Evolutionary conservation across 441 rosid genomes (phyloP), one percentile per base, ranked within the genome.

Genomic region (Erodium moschatum): DNA sequence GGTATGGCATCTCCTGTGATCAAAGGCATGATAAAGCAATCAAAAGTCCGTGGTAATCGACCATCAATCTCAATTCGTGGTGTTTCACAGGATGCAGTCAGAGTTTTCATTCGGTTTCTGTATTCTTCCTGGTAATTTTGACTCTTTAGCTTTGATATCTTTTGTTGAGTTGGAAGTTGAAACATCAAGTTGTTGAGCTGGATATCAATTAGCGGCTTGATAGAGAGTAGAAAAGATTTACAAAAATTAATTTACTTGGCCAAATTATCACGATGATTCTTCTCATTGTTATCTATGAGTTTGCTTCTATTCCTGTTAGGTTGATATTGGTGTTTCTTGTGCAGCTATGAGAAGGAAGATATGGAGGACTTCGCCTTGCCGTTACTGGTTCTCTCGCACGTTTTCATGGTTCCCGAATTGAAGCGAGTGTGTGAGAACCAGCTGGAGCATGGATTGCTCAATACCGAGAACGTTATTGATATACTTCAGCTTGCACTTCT

Each of bases 1-100:
- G 91, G 96, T 54, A 84, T 82, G 86, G 96, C 95, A 70, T 91
- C 97, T 77, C 84, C 89, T 40, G 92, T 84, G 61, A 79, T 91
- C 64, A 88, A 52, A 85, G 95, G 87, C 72, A 74, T 89, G 85
- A 67, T 93, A 70, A 89, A 82, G 77, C 83, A 81, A 81, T 75
- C 86, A 15, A 89, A 85, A 75, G 54, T 66, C 21, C 70, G 60
- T n/a, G 79, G 84, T 35, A 66, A 66, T 13, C 70, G 71, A 12
- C 79, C 73, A 82, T 77, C 86, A 9, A 82, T 93, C 66, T 76
- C 88, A 7, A 82, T 91, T 69, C 80, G 27, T 0, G 98, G 98
- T 7, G 98, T 87, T 78, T 87, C 92, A 31, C 76, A 75, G 0
- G 85, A 89, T 6, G 91, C 92, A 60, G 91, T 91, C 80, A 83